These are phyloP conservation scores for Acephala macrosclerotiorum DNA, from an alignment of 2,329 filamentous ascomycete genomes.

Conservation along the genomic window DNA sequence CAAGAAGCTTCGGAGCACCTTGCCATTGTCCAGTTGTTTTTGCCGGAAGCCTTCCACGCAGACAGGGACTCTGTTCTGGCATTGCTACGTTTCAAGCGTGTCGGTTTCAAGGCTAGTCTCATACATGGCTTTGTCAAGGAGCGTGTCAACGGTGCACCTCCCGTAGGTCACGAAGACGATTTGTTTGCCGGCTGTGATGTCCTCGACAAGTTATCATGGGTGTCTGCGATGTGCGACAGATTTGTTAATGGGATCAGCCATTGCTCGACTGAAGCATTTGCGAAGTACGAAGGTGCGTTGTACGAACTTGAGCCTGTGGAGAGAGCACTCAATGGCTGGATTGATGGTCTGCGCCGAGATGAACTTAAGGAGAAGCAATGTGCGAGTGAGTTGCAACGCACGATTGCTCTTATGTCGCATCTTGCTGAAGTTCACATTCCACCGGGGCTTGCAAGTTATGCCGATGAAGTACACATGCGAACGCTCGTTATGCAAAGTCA, in stretches of 20 bases:
- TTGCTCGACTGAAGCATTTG: conserved; percentile 81
- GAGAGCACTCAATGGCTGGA: conserved; percentile 84
- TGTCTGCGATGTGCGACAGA: conserved; percentile 82
- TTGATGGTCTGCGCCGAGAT: conserved; percentile 83
- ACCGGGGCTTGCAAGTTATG: conserved; percentile 73
- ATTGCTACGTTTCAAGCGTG: conserved; percentile 84
- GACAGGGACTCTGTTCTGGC: conserved; percentile 90
- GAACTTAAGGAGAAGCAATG: conserved; percentile 87
- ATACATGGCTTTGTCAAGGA: conserved; percentile 83
- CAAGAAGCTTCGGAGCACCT: conserved; percentile 90
- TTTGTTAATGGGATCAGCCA: conserved; percentile 82
- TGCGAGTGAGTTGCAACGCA: conserved; percentile 80
- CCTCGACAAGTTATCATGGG: conserved; percentile 85
- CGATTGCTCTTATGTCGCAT: conserved; percentile 87
- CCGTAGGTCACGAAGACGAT: conserved; percentile 78
- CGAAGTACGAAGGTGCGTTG: conserved; percentile 77
- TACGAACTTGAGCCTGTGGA: conserved; percentile 94
- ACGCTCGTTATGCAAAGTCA: conserved; percentile 80
- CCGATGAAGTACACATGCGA: conserved; percentile 81
- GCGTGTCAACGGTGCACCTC: conserved; percentile 70
- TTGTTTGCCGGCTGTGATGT: conserved; percentile 82
- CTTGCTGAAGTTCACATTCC: conserved; percentile 82
- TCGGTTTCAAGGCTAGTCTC: conserved; percentile 86
- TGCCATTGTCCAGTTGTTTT: conserved; percentile 85
- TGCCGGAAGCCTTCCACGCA: conserved; percentile 82